Conservation (phyloP, 371 early-diverging fungal species). For the Syncephalastrum sp. region DNA sequence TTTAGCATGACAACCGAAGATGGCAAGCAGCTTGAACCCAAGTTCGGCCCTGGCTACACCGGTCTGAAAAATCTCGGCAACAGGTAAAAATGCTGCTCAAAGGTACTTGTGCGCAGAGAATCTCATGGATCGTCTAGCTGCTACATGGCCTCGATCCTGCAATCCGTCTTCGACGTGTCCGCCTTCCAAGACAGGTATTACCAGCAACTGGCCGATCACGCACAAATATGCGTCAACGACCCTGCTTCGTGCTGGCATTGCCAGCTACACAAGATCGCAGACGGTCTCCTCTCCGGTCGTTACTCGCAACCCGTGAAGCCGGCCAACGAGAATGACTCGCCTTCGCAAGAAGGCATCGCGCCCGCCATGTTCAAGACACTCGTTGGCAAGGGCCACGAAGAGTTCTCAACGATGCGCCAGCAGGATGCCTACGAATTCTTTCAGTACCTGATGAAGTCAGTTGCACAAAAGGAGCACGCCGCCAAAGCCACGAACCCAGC, state of each 20-base stretch:
- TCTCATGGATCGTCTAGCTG: conserved; percentile 57
- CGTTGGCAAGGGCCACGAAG: conserved; percentile 86
- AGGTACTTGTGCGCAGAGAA: not conserved
- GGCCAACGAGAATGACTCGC: conserved; percentile 41
- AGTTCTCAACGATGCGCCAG: conserved; percentile 95
- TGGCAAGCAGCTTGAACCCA: conserved; percentile 79
- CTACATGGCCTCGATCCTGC: conserved; percentile 94
- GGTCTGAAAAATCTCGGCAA: conserved; percentile 95
- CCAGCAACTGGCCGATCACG: conserved; percentile 60
- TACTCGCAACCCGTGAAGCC: conserved; percentile 61
- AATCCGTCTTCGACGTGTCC: conserved; percentile 77
- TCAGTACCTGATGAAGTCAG: conserved; percentile 69
- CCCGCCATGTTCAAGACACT: conserved; percentile 92
- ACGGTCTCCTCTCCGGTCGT: conserved; percentile 87
- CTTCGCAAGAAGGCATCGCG: conserved; percentile 66
- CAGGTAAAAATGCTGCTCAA: conserved; percentile 48
- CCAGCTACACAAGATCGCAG: conserved; percentile 87
- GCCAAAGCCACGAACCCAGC: conserved; percentile 64
- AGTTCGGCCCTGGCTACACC: conserved; percentile 90
- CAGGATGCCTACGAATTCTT: conserved; percentile 98
- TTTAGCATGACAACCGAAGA: conserved; percentile 97
- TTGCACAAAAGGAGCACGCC: conserved; percentile 75
- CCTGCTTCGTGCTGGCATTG: conserved; percentile 85
- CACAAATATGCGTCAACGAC: conserved; percentile 54
- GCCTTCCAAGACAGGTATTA: conserved; percentile 66